Evolutionary conservation across 495 filamentous ascomycete genomes (phyloP).

Genomic region (Pseudomonodictys pantanalensis): DNA sequence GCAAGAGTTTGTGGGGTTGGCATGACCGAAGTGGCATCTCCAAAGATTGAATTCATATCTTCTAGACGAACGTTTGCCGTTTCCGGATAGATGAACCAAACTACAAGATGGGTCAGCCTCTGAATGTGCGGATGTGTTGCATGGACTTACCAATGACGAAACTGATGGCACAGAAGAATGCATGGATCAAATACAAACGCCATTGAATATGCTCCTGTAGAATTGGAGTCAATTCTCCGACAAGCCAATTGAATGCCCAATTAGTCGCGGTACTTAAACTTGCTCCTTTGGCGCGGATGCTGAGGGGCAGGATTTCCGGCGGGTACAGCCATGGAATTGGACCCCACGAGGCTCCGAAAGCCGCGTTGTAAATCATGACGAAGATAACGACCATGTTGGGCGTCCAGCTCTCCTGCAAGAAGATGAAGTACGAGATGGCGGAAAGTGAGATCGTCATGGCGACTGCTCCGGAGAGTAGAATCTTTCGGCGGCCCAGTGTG

Average conservation of each 20-base stretch:
- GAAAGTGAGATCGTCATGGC: constrained; percentile 91
- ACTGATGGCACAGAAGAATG: constrained; percentile 94
- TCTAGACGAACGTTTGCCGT: constrained; percentile 92
- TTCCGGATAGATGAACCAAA: constrained; percentile 96
- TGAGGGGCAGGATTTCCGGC: constrained; percentile 93
- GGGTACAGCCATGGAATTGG: constrained; percentile 98
- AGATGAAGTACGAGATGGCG: constrained; percentile 91
- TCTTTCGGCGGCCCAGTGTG: constrained; percentile 82
- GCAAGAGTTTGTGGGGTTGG: constrained; percentile 65
- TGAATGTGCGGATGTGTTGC: not conserved
- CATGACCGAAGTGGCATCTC: constrained; percentile 79
- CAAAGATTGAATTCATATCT: constrained; percentile 91
- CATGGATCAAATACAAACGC: constrained; percentile 91
- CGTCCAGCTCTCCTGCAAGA: constrained; percentile 73
- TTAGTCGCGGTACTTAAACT: constrained; percentile 95
- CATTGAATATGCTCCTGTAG: constrained; percentile 87
- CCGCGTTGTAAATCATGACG: constrained; percentile 97
- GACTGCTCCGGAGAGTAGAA: constrained; percentile 85
- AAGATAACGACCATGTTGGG: constrained; percentile 83
- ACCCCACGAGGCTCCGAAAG: constrained; percentile 98
- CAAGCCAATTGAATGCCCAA: constrained; percentile 98
- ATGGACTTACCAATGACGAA: constrained; percentile 87
- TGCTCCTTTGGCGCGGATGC: constrained; percentile 95
- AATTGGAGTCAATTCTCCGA: constrained; percentile 90
- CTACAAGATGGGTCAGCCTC: constrained; percentile 46